These are phyloP conservation scores for Xylaria sp. DNA, from an alignment of 2,329 filamentous ascomycete species.

Conservation along the genomic window DNA sequence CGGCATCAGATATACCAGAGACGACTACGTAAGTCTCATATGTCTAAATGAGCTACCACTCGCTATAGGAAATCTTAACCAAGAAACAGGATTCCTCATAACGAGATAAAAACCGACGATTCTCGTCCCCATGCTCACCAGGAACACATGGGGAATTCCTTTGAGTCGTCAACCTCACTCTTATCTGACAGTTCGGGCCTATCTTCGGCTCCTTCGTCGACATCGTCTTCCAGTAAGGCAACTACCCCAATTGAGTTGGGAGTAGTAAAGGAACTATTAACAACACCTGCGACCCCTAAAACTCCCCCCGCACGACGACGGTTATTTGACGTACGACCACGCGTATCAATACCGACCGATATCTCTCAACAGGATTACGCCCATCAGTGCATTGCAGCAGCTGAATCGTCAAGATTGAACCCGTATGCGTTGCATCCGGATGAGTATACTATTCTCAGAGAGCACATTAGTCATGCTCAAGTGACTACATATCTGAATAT, in stretches of 20 bases:
- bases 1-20: constrained; percentile 37
- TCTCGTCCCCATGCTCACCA: constrained; percentile 23
- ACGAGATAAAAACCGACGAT: constrained; percentile 39
- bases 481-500: constrained; percentile 97
- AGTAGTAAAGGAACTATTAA: constrained; percentile 49
- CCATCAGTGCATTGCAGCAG: constrained; percentile 89
- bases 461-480: constrained; percentile 86
- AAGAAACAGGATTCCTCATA: constrained; percentile 45
- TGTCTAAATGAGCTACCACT: constrained; percentile 19
- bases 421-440: constrained; percentile 88
- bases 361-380: constrained; percentile 82
- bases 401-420: constrained; percentile 88
- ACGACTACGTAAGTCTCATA: constrained; percentile 46
- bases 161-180: constrained; percentile 64
- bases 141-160: constrained; percentile 44
- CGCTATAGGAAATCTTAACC: constrained; percentile 40
- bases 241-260: constrained; percentile 68
- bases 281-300: constrained; percentile 34
- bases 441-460: constrained; percentile 83
- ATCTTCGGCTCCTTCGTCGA: constrained; percentile 64
- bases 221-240: constrained; percentile 67
- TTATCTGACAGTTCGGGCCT: constrained; percentile 67
- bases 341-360: constrained; percentile 83
- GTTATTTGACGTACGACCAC: constrained; percentile 73
- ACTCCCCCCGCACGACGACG: constrained; percentile 46